These are phyloP conservation scores for Hura crepitans DNA, from an alignment of 441 rosid species.

Conservation along the genomic window DNA sequence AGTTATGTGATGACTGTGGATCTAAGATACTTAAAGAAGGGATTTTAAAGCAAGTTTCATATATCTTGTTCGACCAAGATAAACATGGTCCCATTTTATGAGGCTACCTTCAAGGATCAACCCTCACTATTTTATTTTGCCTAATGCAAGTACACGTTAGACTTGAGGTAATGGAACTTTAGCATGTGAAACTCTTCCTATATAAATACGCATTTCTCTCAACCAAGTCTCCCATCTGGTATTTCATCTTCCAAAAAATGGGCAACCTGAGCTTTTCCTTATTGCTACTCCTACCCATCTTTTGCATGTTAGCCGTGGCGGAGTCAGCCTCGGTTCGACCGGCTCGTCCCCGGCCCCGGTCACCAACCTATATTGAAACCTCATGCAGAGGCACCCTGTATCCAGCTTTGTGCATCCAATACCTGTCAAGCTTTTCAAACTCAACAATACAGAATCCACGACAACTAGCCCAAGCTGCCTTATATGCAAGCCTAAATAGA, in stretches of 20 bases:
- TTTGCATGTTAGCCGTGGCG: slow-evolving; percentile 12
- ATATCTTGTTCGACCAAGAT: background rate
- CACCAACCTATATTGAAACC: slow-evolving; percentile 36
- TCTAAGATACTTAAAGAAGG: no score
- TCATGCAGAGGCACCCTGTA: slow-evolving; percentile 57
- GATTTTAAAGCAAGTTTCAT: background rate
- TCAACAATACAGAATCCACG: slow-evolving; percentile 37
- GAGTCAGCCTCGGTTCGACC: slow-evolving; percentile 10
- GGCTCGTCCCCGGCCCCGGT: background rate
- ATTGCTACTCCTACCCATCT: slow-evolving; percentile 20
- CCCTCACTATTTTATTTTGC: background rate
- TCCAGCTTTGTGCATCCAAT: slow-evolving; percentile 46
- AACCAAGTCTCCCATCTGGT: background rate
- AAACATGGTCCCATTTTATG: slow-evolving; percentile 7
- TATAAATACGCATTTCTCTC: slow-evolving; percentile 3
- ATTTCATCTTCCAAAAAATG: slow-evolving; percentile 22
- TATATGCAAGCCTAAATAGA: slow-evolving; percentile 52
- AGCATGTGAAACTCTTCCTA: slow-evolving; percentile 20
- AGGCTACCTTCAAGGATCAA: slow-evolving; percentile 8
- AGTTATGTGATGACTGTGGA: no score
- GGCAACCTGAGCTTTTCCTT: slow-evolving; percentile 19
- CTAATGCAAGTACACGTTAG: slow-evolving; percentile 23
- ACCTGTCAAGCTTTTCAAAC: slow-evolving; percentile 44
- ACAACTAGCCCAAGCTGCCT: slow-evolving; percentile 54
- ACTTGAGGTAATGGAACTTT: background rate